Conservation (phyloP, 208 protist genomes). For the Leishmania major region DNA sequence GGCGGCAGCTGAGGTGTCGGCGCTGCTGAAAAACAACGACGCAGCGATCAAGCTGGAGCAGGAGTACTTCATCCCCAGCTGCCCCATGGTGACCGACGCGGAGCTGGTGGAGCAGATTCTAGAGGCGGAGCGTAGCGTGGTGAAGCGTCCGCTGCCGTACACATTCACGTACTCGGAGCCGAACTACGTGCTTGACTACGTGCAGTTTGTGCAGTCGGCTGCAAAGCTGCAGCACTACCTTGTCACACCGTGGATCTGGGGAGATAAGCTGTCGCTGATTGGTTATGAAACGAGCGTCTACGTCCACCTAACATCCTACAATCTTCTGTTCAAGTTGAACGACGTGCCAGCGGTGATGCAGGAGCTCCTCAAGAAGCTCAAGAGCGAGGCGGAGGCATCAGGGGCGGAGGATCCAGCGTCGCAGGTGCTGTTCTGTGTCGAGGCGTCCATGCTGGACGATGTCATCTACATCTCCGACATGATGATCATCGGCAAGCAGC, state of each 20-base stretch:
- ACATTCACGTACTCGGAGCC: constrained; percentile 80
- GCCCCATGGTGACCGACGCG: constrained; percentile 57
- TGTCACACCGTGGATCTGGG: constrained; percentile 78
- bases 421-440: constrained; percentile 63
- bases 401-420: constrained; percentile 10
- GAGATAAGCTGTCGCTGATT: constrained; percentile 81
- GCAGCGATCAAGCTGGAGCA: constrained; percentile 46
- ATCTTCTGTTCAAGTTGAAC: constrained; percentile 62
- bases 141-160: constrained; percentile 39
- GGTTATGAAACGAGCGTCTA: constrained; percentile 65
- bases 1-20: constrained; percentile 35
- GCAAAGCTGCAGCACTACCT: constrained; percentile 69
- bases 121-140: constrained; percentile 38
- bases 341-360: constrained; percentile 27
- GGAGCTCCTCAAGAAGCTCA: constrained; percentile 40
- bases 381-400: constrained; percentile 19
- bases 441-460: constrained; percentile 66
- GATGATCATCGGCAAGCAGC: constrained; percentile 55
- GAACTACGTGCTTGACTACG: constrained; percentile 86
- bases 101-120: constrained; percentile 58
- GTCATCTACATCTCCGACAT: constrained; percentile 86
- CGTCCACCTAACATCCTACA: constrained; percentile 79
- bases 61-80: constrained; percentile 64
- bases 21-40: constrained; percentile 31
- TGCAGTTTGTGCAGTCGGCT: constrained; percentile 67